phyloP scores from a whole-genome alignment of 2,329 filamentous ascomycete genomes.

The Beauveria brongniartii region DNA sequence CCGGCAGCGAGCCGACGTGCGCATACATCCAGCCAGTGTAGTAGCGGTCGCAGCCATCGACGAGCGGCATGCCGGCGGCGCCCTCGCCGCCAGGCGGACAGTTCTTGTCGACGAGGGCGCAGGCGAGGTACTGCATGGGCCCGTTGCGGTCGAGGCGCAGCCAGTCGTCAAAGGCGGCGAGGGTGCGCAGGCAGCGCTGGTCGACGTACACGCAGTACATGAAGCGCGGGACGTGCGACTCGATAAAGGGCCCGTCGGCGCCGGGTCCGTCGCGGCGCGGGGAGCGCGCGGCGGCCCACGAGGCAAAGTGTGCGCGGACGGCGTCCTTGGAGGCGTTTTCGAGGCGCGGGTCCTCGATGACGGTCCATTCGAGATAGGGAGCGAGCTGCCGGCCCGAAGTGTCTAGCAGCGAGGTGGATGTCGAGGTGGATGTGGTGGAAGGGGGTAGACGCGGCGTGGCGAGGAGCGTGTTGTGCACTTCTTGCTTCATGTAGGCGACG shows the following conservation, averaged over 20 bases:
- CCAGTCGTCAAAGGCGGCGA: conserved; percentile 10
- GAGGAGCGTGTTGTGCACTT: background rate
- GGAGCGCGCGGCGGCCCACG: background rate
- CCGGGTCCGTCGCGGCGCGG: conserved; percentile 3
- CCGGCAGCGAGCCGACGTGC: conserved; percentile 7
- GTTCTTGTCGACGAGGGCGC: conserved; percentile 8
- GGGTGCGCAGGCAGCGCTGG: conserved; percentile 5
- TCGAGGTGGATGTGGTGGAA: background rate
- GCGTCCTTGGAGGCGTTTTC: background rate
- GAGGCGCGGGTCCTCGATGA: conserved; percentile 5
- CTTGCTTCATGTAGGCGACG: background rate
- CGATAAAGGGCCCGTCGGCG: conserved; percentile 10
- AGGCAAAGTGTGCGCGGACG: conserved; percentile 6
- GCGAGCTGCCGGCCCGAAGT: background rate
- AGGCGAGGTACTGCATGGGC: conserved; percentile 11
- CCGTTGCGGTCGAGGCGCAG: conserved; percentile 9
- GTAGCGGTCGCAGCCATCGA: conserved; percentile 8
- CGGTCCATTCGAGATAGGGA: conserved; percentile 6
- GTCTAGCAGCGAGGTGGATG: background rate
- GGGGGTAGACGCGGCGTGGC: background rate
- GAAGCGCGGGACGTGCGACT: conserved; percentile 10
- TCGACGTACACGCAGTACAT: conserved; percentile 10
- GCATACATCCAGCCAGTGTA: conserved; percentile 12
- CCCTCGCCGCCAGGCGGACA: background rate
- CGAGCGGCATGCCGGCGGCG: background rate